Percentiles rank a stretch among this genome's conserved stretches.
Conservation (phyloP, 352 stramenopile genomes). For the Globisporangium heterothallicum region DNA sequence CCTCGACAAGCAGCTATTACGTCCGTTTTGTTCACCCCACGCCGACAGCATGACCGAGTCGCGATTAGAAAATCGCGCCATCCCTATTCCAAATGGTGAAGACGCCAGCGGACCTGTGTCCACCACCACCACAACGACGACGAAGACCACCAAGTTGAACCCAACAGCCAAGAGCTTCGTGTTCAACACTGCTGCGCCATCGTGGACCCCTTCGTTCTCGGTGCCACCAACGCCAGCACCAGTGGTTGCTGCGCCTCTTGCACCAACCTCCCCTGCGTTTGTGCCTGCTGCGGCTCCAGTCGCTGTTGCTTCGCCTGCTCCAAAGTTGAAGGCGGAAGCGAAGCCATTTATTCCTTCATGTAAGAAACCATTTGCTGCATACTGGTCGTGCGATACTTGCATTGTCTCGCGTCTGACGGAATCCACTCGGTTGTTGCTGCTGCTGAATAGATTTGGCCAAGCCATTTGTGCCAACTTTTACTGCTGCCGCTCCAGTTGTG, state of each 20-base stretch:
- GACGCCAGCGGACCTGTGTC: slow-evolving; percentile 6
- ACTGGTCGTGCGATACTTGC: no score
- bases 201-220: slow-evolving; percentile 33
- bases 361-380: slow-evolving; percentile 8
- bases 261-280: slow-evolving; percentile 18
- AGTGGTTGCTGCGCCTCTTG: slow-evolving; percentile 9
- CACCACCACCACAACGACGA: slow-evolving; percentile 3
- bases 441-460: slow-evolving; percentile 10
- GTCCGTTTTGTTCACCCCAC: slow-evolving; percentile 5
- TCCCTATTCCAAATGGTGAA: slow-evolving; percentile 10
- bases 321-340: slow-evolving; percentile 19
- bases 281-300: slow-evolving; percentile 23
- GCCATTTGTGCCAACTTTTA: slow-evolving; percentile 12
- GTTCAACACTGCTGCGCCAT: slow-evolving; percentile 45
- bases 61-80: slow-evolving; percentile 16
- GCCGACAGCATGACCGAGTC: slow-evolving; percentile 15
- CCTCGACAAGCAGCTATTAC: slow-evolving; percentile 16
- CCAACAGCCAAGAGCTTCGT: slow-evolving; percentile 61
- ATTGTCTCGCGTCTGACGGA: no score
- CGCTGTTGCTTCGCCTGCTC: slow-evolving; percentile 16
- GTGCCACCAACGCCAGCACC: not conserved
- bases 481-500: not conserved
- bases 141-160: slow-evolving; percentile 41
- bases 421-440: not conserved
- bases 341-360: slow-evolving; percentile 17